phyloP scores from a whole-genome alignment of 306 rosid genomes.

The Cicer arietinum region DNA sequence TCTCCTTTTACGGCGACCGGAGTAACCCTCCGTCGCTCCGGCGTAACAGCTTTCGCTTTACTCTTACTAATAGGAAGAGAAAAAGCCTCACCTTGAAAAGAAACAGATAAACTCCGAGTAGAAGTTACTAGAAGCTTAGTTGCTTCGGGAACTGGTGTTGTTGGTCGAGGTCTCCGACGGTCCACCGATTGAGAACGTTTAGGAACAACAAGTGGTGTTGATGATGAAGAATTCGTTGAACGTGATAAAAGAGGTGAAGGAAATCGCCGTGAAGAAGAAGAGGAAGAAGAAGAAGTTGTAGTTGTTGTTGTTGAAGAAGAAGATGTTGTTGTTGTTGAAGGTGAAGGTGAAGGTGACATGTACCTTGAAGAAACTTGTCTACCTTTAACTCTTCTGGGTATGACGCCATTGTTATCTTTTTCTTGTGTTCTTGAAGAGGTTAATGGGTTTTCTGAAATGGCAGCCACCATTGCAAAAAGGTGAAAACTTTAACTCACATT shows the following conservation, averaged over 20 bases:
- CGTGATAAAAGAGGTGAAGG: slow-evolving; percentile 88
- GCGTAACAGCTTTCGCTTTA: slow-evolving; percentile 72
- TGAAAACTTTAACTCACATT: slow-evolving; percentile 58
- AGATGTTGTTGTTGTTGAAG: slow-evolving; percentile 53
- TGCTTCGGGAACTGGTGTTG: slow-evolving; percentile 68
- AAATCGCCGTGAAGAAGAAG: slow-evolving; percentile 76
- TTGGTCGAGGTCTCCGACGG: slow-evolving; percentile 72
- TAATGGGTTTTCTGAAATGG: slow-evolving; percentile 70
- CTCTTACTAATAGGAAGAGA: slow-evolving; percentile 97
- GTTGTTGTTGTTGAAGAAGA: slow-evolving; percentile 63
- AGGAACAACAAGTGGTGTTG: slow-evolving; percentile 62
- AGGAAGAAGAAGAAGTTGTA: slow-evolving; percentile 52
- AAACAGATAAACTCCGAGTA: slow-evolving; percentile 92
- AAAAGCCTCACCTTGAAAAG: slow-evolving; percentile 94
- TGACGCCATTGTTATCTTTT: slow-evolving; percentile 66
- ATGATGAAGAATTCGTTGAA: slow-evolving; percentile 71
- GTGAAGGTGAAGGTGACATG: slow-evolving; percentile 82
- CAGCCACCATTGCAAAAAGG: slow-evolving; percentile 78
- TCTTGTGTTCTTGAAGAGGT: slow-evolving; percentile 45
- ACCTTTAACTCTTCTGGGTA: slow-evolving; percentile 70
- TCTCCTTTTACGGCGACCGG: slow-evolving; percentile 69
- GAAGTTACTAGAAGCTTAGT: slow-evolving; percentile 89
- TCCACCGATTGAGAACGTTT: slow-evolving; percentile 90
- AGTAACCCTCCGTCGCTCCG: slow-evolving; percentile 85
- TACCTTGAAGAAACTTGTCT: slow-evolving; percentile 93